A percentile compares a stretch with the other conserved stretches of the same genome.
Evolutionary conservation across 1,284 basidiomycete genomes (phyloP).

Genomic region (Gymnopus androsaceus): DNA sequence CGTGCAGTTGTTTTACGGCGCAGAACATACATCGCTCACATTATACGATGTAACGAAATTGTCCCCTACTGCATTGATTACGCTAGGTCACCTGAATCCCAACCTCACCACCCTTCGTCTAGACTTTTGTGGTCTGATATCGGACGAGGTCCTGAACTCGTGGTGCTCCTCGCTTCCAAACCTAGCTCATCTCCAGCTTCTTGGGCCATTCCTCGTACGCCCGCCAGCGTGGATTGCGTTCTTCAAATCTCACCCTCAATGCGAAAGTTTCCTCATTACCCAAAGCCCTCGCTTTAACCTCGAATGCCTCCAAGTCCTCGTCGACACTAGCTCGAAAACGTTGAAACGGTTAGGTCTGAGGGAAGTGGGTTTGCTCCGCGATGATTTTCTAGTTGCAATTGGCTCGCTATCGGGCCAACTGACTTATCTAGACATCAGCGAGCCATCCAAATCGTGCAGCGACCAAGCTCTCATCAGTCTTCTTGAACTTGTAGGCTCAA

Average conservation of each 20-base stretch:
- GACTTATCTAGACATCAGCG: slow-evolving; percentile 61
- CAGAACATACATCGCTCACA: slow-evolving; percentile 66
- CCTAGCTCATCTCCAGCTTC: slow-evolving; percentile 77
- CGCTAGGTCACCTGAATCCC: slow-evolving; percentile 79
- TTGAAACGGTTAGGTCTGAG: slow-evolving; percentile 76
- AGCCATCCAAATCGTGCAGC: slow-evolving; percentile 51
- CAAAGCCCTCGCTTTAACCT: slow-evolving; percentile 89
- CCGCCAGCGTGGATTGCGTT: slow-evolving; percentile 77
- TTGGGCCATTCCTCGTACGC: slow-evolving; percentile 88
- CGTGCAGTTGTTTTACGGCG: slow-evolving; percentile 81
- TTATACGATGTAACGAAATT: slow-evolving; percentile 92
- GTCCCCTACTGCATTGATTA: slow-evolving; percentile 62
- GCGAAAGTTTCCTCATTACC: slow-evolving; percentile 78
- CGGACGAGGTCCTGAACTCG: slow-evolving; percentile 64
- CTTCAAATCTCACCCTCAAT: slow-evolving; percentile 60
- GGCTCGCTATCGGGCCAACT: slow-evolving; percentile 47
- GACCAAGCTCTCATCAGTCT: slow-evolving; percentile 64
- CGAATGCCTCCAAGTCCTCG: slow-evolving; percentile 67
- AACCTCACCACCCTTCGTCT: slow-evolving; percentile 77
- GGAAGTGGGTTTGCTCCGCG: slow-evolving; percentile 76
- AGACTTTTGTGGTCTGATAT: slow-evolving; percentile 86
- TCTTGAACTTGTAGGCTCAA: slow-evolving; percentile 51
- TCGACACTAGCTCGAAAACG: slow-evolving; percentile 54
- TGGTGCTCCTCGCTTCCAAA: slow-evolving; percentile 69
- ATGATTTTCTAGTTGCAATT: slow-evolving; percentile 62